Conservation (phyloP, 2,329 filamentous ascomycete genomes). For the Passalora sequoiae region DNA sequence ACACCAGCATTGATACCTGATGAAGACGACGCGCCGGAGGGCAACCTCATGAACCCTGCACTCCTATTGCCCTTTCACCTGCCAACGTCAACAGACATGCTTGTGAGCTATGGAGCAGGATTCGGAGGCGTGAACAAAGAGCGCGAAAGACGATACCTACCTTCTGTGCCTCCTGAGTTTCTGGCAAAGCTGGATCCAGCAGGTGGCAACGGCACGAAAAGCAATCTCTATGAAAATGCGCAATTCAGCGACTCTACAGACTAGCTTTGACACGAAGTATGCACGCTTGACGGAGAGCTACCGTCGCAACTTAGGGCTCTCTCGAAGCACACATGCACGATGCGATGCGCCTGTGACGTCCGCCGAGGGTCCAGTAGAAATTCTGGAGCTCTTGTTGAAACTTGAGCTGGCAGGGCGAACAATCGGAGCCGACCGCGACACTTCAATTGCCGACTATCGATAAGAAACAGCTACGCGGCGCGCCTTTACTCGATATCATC, state of each 20-base stretch:
- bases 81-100: slow-evolving; percentile 94
- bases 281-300: too few relatives aligned
- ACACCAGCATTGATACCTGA: slow-evolving; percentile 36
- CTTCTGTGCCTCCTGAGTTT: slow-evolving; percentile 90
- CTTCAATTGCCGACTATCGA: slow-evolving; percentile 1
- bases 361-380: too few relatives aligned
- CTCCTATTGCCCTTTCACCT: slow-evolving; percentile 93
- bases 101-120: slow-evolving; percentile 88
- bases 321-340: too few relatives aligned
- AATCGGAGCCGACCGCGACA: slow-evolving; percentile 5
- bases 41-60: slow-evolving; percentile 79
- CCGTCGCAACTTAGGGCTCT: too few relatives aligned
- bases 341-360: too few relatives aligned
- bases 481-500: slow-evolving; percentile 9
- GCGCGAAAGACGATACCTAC: slow-evolving; percentile 89
- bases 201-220: slow-evolving; percentile 34
- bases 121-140: slow-evolving; percentile 91
- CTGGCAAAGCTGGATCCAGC: slow-evolving; percentile 73
- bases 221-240: slow-evolving; percentile 32
- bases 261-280: too few relatives aligned
- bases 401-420: too few relatives aligned
- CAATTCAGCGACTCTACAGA: slow-evolving; percentile 13
- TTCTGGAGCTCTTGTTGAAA: too few relatives aligned
- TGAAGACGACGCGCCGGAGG: slow-evolving; percentile 63
- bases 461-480: background rate